Conservation (phyloP, 2,329 filamentous ascomycete genomes). For the Monosporascus sp. region DNA sequence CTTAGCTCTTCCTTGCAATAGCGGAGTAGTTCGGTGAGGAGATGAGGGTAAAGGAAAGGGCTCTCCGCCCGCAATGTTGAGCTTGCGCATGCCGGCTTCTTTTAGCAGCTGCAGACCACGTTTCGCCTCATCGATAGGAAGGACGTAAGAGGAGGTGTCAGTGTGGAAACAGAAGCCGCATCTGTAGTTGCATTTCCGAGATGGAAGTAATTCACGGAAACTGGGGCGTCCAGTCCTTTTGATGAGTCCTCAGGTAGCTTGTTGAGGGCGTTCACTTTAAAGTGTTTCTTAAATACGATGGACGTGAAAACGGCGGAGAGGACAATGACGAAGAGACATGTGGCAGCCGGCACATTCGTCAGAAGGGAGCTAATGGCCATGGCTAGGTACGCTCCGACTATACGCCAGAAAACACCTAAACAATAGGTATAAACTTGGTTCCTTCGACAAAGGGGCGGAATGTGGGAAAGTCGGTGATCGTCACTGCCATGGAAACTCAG, state of each 20-base stretch:
- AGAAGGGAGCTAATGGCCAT: background rate
- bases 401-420: background rate
- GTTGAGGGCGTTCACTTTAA: background rate
- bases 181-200: constrained; percentile 41
- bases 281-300: background rate
- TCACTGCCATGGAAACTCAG: background rate
- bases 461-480: background rate
- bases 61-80: constrained; percentile 52
- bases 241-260: background rate
- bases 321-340: background rate
- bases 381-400: background rate
- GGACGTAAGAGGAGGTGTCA: constrained; percentile 40
- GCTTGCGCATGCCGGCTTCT: constrained; percentile 47
- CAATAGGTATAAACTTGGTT: background rate
- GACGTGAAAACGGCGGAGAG: background rate
- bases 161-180: constrained; percentile 56
- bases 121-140: constrained; percentile 36
- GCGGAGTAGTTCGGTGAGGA: constrained; percentile 36
- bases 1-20: constrained; percentile 44
- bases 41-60: constrained; percentile 45
- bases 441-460: background rate
- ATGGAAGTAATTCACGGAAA: constrained; percentile 45
- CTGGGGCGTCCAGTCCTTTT: constrained; percentile 4
- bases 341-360: background rate
- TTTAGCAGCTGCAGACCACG: constrained; percentile 39